Evolutionary conservation across 2,329 filamentous ascomycete genomes (phyloP).

Genomic region (Xylariaceae sp.): DNA sequence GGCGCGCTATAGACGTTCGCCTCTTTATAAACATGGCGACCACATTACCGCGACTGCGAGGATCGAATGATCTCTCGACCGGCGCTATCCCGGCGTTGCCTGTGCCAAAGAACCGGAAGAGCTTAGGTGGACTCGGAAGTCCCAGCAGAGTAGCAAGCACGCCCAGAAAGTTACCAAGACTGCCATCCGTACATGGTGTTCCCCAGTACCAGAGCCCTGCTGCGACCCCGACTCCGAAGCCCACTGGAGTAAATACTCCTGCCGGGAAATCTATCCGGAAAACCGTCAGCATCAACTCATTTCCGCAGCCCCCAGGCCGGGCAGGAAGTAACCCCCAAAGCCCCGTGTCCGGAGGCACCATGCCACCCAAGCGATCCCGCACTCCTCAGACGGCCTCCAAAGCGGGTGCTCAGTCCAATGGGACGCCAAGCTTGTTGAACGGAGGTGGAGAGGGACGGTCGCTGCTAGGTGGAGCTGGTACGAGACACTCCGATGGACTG

Average conservation of each 20-base stretch:
- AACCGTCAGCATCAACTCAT: constrained; percentile 87
- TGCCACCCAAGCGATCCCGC: constrained; percentile 47
- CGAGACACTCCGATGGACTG: constrained; percentile 67
- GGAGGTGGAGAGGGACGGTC: constrained; percentile 73
- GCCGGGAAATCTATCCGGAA: constrained; percentile 71
- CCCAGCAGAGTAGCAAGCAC: constrained; percentile 42
- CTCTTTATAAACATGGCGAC: constrained; percentile 46
- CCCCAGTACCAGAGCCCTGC: constrained; percentile 47
- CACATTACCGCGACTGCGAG: constrained; percentile 61
- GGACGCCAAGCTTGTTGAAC: constrained; percentile 71
- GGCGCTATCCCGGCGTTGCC: constrained; percentile 70
- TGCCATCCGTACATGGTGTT: constrained; percentile 47
- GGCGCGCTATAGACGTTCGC: constrained; percentile 11
- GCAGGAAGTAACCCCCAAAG: constrained; percentile 58
- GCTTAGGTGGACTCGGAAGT: constrained; percentile 46
- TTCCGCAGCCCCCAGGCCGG: constrained; percentile 80
- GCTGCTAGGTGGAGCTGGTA: constrained; percentile 54
- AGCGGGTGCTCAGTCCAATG: constrained; percentile 44
- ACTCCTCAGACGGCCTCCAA: constrained; percentile 48
- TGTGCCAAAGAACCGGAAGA: constrained; percentile 65
- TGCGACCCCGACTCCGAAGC: constrained; percentile 51
- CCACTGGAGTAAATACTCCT: constrained; percentile 46
- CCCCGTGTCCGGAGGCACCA: constrained; percentile 47
- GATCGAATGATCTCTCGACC: constrained; percentile 65
- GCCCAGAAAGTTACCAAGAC: constrained; percentile 54